Percentiles rank a stretch among this genome's conserved stretches.
Evolutionary conservation across 2,329 filamentous ascomycete genomes (phyloP).

Genomic region (Xenosphaeropsis pyriputrescens): DNA sequence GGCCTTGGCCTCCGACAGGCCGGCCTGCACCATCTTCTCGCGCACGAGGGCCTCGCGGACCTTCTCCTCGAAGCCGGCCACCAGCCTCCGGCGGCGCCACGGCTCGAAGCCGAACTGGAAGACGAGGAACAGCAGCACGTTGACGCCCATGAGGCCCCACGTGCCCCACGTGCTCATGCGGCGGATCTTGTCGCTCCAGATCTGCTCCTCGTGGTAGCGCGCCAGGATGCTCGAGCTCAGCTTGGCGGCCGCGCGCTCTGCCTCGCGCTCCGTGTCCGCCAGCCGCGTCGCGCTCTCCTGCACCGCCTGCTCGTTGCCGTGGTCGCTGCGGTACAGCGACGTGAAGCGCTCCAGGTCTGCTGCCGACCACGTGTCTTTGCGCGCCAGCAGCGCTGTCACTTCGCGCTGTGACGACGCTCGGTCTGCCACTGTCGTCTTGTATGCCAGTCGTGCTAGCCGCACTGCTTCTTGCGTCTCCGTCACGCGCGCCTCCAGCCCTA

Average conservation of each 20-base stretch:
- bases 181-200: slow-evolving; percentile 96
- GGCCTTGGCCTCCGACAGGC: slow-evolving; percentile 1
- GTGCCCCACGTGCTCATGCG: slow-evolving; percentile 97
- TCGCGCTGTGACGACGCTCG: slow-evolving; percentile 87
- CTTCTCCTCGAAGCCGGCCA: slow-evolving; percentile 70
- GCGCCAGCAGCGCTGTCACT: slow-evolving; percentile 82
- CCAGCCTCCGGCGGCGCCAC: slow-evolving; percentile 70
- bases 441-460: slow-evolving; percentile 54
- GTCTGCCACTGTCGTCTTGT: slow-evolving; percentile 71
- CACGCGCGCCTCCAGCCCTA: slow-evolving; percentile 45
- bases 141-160: slow-evolving; percentile 95
- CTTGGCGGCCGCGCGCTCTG: slow-evolving; percentile 62
- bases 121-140: slow-evolving; percentile 75
- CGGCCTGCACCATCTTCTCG: slow-evolving; percentile 13
- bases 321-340: slow-evolving; percentile 77
- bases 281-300: slow-evolving; percentile 56
- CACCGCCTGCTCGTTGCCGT: slow-evolving; percentile 81
- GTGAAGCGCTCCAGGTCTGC: slow-evolving; percentile 90
- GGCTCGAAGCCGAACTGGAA: slow-evolving; percentile 87
- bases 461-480: slow-evolving; percentile 48
- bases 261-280: slow-evolving; percentile 59
- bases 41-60: slow-evolving; percentile 57
- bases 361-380: slow-evolving; percentile 85
- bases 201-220: slow-evolving; percentile 96
- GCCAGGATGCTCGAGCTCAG: slow-evolving; percentile 74